These are phyloP conservation scores for Ceratocystiopsis sp. DNA, from an alignment of 2,329 filamentous ascomycete species.

Conservation along the genomic window DNA sequence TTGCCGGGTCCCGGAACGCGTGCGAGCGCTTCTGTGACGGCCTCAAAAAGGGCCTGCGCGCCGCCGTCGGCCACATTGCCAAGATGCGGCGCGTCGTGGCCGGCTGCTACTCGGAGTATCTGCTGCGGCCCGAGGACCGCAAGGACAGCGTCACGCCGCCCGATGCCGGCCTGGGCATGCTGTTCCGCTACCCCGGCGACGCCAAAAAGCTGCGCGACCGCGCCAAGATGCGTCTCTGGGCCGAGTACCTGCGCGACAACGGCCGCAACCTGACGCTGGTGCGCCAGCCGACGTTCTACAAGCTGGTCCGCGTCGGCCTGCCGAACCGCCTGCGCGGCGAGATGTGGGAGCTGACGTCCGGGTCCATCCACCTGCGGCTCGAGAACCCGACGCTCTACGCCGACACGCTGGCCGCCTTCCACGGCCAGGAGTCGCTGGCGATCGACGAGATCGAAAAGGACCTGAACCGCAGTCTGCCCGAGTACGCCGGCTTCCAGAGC, in stretches of 20 bases:
- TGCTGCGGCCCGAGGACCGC: conserved; percentile 45
- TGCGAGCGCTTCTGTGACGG: conserved; percentile 96
- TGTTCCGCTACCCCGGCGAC: conserved; percentile 91
- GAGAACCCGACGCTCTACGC: conserved; percentile 70
- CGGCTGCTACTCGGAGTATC: conserved; percentile 84
- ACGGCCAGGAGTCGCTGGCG: conserved; percentile 75
- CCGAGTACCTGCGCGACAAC: conserved; percentile 89
- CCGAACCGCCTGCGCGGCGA: conserved; percentile 87
- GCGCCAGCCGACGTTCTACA: conserved; percentile 93
- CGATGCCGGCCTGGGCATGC: conserved; percentile 83
- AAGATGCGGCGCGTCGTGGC: conserved; percentile 64
- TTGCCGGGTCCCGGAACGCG: conserved; percentile 72
- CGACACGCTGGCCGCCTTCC: conserved; percentile 70
- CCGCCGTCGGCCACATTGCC: conserved; percentile 74
- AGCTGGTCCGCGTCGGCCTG: conserved; percentile 85
- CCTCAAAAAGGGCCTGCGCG: conserved; percentile 74
- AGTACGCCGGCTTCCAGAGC: conserved; percentile 94
- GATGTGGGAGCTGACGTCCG: conserved; percentile 89
- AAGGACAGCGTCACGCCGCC: conserved; percentile 50
- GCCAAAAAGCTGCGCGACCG: conserved; percentile 82
- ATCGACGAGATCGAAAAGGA: conserved; percentile 99
- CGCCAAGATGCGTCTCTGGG: conserved; percentile 96
- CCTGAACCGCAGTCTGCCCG: conserved; percentile 83
- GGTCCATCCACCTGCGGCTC: conserved; percentile 73
- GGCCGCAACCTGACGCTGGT: conserved; percentile 84